These are phyloP conservation scores for Plasmodium cynomolgi DNA, from an alignment of 169 alveolate species.

Conservation along the genomic window DNA sequence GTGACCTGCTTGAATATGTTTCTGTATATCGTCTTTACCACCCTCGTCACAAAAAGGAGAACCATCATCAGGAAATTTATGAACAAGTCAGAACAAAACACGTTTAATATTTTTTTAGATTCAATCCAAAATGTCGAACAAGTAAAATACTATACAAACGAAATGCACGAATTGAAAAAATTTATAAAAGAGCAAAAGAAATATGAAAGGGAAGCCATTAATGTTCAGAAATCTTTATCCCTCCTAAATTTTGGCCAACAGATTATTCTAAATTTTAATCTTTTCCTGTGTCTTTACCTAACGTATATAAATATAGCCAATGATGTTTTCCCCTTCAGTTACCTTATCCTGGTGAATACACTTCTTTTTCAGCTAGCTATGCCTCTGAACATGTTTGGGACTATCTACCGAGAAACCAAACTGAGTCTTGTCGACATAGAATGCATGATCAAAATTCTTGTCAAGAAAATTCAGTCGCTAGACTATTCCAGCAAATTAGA, in stretches of 20 bases:
- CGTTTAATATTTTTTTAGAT: constrained; percentile 87
- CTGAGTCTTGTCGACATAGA: constrained; percentile 84
- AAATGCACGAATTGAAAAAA: constrained; percentile 79
- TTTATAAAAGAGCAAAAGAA: constrained; percentile 80
- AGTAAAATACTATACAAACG: constrained; percentile 83
- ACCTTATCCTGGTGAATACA: constrained; percentile 82
- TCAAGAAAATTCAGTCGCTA: constrained; percentile 35
- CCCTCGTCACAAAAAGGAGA: constrained; percentile 86
- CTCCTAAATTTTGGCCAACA: constrained; percentile 85
- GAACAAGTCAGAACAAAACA: constrained; percentile 87
- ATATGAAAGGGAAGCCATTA: constrained; percentile 82
- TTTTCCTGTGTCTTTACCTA: constrained; percentile 82
- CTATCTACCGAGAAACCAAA: constrained; percentile 86
- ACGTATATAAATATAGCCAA: constrained; percentile 77
- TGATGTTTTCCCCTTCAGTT: constrained; percentile 78
- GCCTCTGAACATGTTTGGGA: constrained; percentile 87
- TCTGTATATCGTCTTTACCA: constrained; percentile 85
- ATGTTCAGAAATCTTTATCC: constrained; percentile 84
- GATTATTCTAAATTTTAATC: constrained; percentile 81
- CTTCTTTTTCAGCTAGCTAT: constrained; percentile 84
- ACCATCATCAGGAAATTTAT: constrained; percentile 84
- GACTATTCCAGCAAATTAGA: constrained; percentile 14
- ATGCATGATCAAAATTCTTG: constrained; percentile 63
- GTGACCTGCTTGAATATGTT: constrained; percentile 86
- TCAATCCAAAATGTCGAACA: constrained; percentile 88